Evolutionary conservation across 2,329 filamentous ascomycete genomes (phyloP).

Genomic region (Aspergillus udagawae): DNA sequence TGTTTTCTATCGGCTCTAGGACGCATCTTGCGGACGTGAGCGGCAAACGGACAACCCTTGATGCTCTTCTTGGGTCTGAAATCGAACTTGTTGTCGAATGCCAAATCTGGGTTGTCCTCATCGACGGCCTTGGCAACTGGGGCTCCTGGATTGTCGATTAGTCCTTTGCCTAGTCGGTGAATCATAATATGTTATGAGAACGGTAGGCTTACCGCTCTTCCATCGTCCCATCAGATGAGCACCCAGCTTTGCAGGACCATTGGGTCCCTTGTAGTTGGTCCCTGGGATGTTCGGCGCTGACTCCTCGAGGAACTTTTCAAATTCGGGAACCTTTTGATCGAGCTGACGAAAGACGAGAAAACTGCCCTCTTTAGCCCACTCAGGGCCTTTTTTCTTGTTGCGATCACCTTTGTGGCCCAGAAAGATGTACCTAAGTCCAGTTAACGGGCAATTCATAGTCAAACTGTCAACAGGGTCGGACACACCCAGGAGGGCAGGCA

Average conservation of each 20-base stretch:
- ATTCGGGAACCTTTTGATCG: slow-evolving; percentile 43
- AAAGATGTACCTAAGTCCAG: slow-evolving; percentile 23
- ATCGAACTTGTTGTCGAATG: slow-evolving; percentile 38
- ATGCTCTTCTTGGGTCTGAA: slow-evolving; percentile 31
- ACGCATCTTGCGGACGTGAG: slow-evolving; percentile 47
- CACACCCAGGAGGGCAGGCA: slow-evolving; percentile 26
- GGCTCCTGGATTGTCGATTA: slow-evolving; percentile 21
- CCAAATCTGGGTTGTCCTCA: slow-evolving; percentile 30
- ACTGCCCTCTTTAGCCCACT: slow-evolving; percentile 43
- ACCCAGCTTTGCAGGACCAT: slow-evolving; percentile 30
- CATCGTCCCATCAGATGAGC: slow-evolving; percentile 44
- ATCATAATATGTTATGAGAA: not conserved
- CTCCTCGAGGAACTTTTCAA: slow-evolving; percentile 36
- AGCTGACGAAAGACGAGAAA: slow-evolving; percentile 45
- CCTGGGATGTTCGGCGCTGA: slow-evolving; percentile 18
- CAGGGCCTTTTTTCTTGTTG: slow-evolving; percentile 20
- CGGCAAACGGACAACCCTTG: slow-evolving; percentile 42
- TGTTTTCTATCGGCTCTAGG: slow-evolving; percentile 36
- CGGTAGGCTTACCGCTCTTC: slow-evolving; percentile 32
- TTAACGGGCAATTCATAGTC: not conserved
- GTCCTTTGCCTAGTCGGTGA: not conserved
- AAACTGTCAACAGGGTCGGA: not conserved
- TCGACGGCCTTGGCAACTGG: slow-evolving; percentile 29
- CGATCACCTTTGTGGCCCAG: slow-evolving; percentile 33
- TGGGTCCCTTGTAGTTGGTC: slow-evolving; percentile 15